Evolutionary conservation across 306 rosid species (phyloP).

Genomic region (Alnus glutinosa): DNA sequence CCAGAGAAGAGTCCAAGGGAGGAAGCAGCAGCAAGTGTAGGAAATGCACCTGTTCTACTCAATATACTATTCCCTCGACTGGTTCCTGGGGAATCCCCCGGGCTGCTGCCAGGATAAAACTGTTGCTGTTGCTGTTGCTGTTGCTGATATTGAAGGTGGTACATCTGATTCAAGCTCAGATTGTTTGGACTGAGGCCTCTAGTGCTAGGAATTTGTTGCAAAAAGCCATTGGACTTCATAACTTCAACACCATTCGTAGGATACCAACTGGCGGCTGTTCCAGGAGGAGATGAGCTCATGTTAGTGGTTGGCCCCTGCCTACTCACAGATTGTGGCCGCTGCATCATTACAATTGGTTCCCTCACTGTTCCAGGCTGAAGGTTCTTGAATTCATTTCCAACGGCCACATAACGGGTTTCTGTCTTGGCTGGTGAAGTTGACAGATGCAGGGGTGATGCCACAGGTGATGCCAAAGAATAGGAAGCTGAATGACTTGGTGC

Average conservation of each 20-base stretch:
- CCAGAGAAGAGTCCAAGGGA: slow-evolving; percentile 96
- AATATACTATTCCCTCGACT: slow-evolving; percentile 59
- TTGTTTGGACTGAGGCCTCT: slow-evolving; percentile 60
- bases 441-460: slow-evolving; percentile 62
- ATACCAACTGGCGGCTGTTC: slow-evolving; percentile 62
- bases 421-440: slow-evolving; percentile 56
- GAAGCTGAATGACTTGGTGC: slow-evolving; percentile 65
- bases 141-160: slow-evolving; percentile 75
- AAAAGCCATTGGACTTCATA: slow-evolving; percentile 61
- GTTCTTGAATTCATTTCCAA: slow-evolving; percentile 63
- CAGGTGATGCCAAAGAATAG: slow-evolving; percentile 62
- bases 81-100: slow-evolving; percentile 56
- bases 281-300: slow-evolving; percentile 84
- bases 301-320: slow-evolving; percentile 60
- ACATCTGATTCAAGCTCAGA: slow-evolving; percentile 65
- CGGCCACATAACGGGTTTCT: slow-evolving; percentile 58
- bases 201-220: slow-evolving; percentile 57
- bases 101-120: slow-evolving; percentile 49
- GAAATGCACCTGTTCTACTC: slow-evolving; percentile 66
- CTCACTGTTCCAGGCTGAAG: slow-evolving; percentile 65
- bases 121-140: slow-evolving; percentile 60
- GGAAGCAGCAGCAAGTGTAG: slow-evolving; percentile 77
- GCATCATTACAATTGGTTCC: slow-evolving; percentile 79
- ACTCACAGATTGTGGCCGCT: slow-evolving; percentile 75
- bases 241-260: slow-evolving; percentile 55